Evolutionary conservation across 257 asterid species (phyloP), one percentile per base, ranked within the genome.

Genomic region (Osmanthus fragrans): DNA sequence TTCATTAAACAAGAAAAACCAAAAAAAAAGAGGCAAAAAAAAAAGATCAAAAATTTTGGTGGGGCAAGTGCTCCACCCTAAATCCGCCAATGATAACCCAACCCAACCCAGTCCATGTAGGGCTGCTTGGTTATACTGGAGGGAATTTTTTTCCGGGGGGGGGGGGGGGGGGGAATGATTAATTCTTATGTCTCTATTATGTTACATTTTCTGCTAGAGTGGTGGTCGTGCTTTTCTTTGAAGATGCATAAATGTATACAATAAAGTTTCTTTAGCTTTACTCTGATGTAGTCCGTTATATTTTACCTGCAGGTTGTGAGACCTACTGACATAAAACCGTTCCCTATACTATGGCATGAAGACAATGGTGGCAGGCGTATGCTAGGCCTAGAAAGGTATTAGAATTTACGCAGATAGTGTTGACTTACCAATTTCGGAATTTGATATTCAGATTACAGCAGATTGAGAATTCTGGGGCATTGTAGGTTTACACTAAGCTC

Each of bases 261-360:
- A 56, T 19, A 56, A 56, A 18, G 23, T 76, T 63, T 78, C 74
- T 6, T 67, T 74, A 37, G 32, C 32, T 49, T 60, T 77, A 76
- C 71, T 76, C 72, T 42, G 16, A 80, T 47, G 60, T 58, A 69
- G 37, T 65, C 63, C 47, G 47, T 70, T 58, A 39, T 66, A 73
- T 78, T 78, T 63, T 63, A 39, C 63, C 69, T 80, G 88, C 93
- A 93, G 98, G 71, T 83, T 76, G 23, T 96, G 83, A 88, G 90
- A 82, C 81, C 89, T 30, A 68, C 72, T 15, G 99, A 96, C 87
- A 83, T 93, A 45, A 96, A 96, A 84, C 94, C 98, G 12, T 75
- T 77, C 71, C 99, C 98, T 29, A 80, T 77, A 72, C 70, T 92
- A 70, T 96, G 99, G 99, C 99, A 96, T 80, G 99, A 96, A 85